Evolutionary conservation across 495 filamentous ascomycete species (phyloP).

Genomic region (Daldinia bambusicola): DNA sequence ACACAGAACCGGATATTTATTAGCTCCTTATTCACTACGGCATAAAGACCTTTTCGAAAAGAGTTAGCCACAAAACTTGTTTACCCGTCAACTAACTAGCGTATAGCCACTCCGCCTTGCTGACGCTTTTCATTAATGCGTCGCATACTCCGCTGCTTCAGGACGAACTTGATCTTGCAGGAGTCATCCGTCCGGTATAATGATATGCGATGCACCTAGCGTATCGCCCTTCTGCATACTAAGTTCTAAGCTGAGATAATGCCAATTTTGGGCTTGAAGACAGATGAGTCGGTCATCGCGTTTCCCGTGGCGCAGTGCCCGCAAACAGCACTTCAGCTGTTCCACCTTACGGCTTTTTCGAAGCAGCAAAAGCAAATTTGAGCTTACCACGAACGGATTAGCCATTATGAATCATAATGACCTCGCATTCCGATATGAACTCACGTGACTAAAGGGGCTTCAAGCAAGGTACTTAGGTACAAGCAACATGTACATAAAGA

Average conservation of each 20-base stretch:
- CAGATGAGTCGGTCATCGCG: no score
- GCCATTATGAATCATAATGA: conserved; percentile 9
- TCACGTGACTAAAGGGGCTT: not conserved
- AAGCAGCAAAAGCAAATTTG: not conserved
- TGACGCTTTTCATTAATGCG: not conserved
- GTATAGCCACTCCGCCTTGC: not conserved
- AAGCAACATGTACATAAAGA: no score
- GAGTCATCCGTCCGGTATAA: not conserved
- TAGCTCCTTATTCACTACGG: not conserved
- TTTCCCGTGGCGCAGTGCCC: no score
- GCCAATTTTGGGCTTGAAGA: no score
- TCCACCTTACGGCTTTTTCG: no score
- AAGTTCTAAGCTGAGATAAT: no score
- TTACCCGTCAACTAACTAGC: not conserved
- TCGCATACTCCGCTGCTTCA: not conserved
- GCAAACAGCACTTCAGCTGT: no score
- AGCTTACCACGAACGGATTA: not conserved
- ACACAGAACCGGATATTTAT: no score
- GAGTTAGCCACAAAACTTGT: not conserved
- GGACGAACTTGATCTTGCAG: not conserved
- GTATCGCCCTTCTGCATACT: no score
- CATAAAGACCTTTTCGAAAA: not conserved
- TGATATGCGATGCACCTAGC: not conserved
- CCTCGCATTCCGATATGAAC: not conserved
- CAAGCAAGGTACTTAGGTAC: no score